Percentiles rank a stretch among this genome's conserved stretches.
Evolutionary conservation across 2,329 filamentous ascomycete genomes (phyloP).

Genomic region (Aureobasidium uvarum): DNA sequence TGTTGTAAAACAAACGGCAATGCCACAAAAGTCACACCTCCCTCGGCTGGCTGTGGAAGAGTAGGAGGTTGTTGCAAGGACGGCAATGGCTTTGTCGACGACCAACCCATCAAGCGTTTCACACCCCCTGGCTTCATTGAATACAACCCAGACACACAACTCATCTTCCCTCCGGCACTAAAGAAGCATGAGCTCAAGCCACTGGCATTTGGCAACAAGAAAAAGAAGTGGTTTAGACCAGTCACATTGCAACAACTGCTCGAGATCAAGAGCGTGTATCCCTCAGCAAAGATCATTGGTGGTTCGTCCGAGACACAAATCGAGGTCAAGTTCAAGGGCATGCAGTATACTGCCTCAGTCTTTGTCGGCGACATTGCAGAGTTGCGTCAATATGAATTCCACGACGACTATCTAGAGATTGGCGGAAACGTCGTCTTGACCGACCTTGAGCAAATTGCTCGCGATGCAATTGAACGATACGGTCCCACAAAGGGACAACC

Average conservation of each 20-base stretch:
- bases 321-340: conserved; percentile 95
- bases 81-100: conserved; percentile 40
- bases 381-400: conserved; percentile 74
- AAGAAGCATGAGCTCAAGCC: conserved; percentile 80
- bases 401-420: conserved; percentile 80
- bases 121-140: conserved; percentile 89
- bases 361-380: conserved; percentile 93
- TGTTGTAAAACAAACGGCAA: conserved; percentile 54
- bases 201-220: conserved; percentile 88
- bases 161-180: conserved; percentile 88
- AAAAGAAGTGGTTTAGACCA: conserved; percentile 89
- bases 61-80: conserved; percentile 37
- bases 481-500: conserved; percentile 70
- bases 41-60: conserved; percentile 55
- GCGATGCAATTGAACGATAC: conserved; percentile 75
- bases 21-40: background rate
- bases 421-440: conserved; percentile 92
- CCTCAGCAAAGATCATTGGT: conserved; percentile 88
- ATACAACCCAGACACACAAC: conserved; percentile 87
- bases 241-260: conserved; percentile 82
- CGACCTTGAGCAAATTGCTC: conserved; percentile 81
- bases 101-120: conserved; percentile 60
- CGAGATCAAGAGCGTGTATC: conserved; percentile 83
- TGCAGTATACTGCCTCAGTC: conserved; percentile 85
- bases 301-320: conserved; percentile 98